Conservation (phyloP, 176 grass and related monocot genomes). For the Typha latifolia region DNA sequence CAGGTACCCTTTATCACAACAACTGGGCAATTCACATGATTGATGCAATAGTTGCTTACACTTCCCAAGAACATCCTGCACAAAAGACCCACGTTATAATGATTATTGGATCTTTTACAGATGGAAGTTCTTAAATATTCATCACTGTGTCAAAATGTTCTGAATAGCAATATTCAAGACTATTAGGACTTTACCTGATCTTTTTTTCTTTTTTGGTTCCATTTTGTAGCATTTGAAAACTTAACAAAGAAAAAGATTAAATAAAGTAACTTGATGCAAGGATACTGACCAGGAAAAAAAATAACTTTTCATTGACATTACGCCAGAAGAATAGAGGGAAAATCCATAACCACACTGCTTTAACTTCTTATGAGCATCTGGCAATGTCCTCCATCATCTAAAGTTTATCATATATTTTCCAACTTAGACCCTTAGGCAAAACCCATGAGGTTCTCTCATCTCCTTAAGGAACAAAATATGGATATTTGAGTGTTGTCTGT, state of each 20-base stretch:
- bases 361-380: too few relatives aligned
- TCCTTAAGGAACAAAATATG: too few relatives aligned
- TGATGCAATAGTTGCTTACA: slow-evolving; percentile 75
- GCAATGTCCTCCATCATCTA: too few relatives aligned
- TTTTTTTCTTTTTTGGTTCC: not conserved
- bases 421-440: too few relatives aligned
- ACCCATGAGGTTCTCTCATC: too few relatives aligned
- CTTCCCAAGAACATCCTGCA: slow-evolving; percentile 77
- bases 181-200: not conserved
- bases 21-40: slow-evolving; percentile 59
- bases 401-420: too few relatives aligned
- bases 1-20: slow-evolving; percentile 60
- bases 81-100: slow-evolving; percentile 2
- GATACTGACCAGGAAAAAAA: too few relatives aligned
- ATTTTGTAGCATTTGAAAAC: not conserved
- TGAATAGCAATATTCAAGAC: not conserved
- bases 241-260: not conserved
- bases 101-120: not conserved
- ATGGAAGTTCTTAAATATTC: not conserved
- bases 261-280: too few relatives aligned
- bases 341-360: too few relatives aligned
- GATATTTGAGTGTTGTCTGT: too few relatives aligned
- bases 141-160: not conserved
- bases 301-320: too few relatives aligned
- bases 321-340: too few relatives aligned